A percentile compares a stretch with the other conserved stretches of the same genome.
Conservation (phyloP, 192 early-diverging fungal genomes). For the Rhizophagus sp. region DNA sequence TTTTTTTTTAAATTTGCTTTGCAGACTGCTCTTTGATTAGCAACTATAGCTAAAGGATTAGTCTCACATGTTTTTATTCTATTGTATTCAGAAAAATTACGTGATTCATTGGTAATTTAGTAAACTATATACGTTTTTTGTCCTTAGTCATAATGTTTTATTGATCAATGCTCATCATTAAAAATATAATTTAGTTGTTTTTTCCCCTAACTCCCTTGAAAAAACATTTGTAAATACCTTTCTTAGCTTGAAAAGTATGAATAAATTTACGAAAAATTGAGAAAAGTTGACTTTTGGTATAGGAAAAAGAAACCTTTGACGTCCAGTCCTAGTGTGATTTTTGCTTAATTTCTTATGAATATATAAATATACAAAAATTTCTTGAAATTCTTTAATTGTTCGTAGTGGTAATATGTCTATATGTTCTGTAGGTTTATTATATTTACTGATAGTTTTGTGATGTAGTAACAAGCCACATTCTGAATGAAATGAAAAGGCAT, state of each 20-base stretch:
- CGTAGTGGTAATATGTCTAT: not conserved
- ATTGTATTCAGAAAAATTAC: too few relatives aligned
- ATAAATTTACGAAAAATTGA: not conserved
- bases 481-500: not conserved
- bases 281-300: not conserved
- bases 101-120: not conserved
- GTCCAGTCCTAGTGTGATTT: not conserved
- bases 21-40: too few relatives aligned
- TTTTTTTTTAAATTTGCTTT: not conserved
- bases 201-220: too few relatives aligned
- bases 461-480: not conserved
- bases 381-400: not conserved
- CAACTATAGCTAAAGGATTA: too few relatives aligned
- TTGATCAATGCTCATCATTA: not conserved
- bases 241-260: too few relatives aligned
- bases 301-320: not conserved
- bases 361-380: not conserved
- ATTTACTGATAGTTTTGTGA: not conserved
- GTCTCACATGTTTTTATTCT: too few relatives aligned
- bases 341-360: not conserved
- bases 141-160: not conserved
- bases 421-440: not conserved
- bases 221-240: too few relatives aligned
- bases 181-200: not conserved
- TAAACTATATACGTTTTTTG: not conserved